phyloP scores from a whole-genome alignment of 164 flowering plant species.

The Stephania yunnanensis region DNA sequence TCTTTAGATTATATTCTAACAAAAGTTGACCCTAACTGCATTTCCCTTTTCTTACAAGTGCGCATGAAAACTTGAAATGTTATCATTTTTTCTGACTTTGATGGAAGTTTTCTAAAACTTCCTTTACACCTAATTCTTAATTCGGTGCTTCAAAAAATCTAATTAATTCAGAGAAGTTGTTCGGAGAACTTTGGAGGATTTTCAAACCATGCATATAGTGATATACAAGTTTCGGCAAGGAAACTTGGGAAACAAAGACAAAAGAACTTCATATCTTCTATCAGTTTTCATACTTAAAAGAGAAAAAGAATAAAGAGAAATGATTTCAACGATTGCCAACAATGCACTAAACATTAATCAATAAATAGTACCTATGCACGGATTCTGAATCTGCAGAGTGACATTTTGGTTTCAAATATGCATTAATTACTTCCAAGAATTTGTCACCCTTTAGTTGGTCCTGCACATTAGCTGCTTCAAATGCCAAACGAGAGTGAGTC shows the following conservation, averaged over 20 bases:
- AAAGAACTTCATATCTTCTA: neutral
- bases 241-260: neutral
- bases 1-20: too few species aligned
- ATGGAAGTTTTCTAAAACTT: too few species aligned
- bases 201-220: neutral
- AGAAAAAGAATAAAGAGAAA: neutral
- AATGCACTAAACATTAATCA: neutral
- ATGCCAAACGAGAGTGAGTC: slow-evolving; percentile 7
- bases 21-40: too few species aligned
- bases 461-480: slow-evolving; percentile 24
- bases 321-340: neutral
- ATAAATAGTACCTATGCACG: slow-evolving; percentile 51
- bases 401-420: slow-evolving; percentile 84
- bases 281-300: neutral
- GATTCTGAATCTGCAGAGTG: slow-evolving; percentile 69
- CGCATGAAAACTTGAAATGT: too few species aligned
- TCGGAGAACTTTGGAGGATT: too few species aligned
- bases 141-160: too few species aligned
- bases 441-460: slow-evolving; percentile 21
- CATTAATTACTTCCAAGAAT: slow-evolving; percentile 53
- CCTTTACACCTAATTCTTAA: too few species aligned
- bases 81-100: too few species aligned
- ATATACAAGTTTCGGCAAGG: neutral
- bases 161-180: too few species aligned
- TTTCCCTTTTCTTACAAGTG: too few species aligned